phyloP scores from a whole-genome alignment of 1,284 basidiomycete genomes.

The Tilletiopsis washingtonensis region DNA sequence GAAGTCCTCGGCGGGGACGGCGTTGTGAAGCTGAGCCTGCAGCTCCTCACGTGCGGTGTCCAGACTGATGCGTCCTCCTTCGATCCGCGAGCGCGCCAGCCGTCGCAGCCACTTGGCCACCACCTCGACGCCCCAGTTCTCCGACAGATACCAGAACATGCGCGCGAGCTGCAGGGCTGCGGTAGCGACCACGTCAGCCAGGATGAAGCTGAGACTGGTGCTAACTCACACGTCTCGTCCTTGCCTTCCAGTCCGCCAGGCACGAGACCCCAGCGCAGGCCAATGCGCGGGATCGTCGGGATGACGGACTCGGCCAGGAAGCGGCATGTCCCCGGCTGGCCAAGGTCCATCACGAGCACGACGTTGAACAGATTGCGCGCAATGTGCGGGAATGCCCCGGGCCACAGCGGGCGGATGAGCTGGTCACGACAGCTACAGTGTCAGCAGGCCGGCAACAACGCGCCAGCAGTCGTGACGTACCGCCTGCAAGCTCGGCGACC shows the following conservation, averaged over 20 bases:
- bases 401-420: conserved; percentile 28
- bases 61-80: conserved; percentile 8
- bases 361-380: conserved; percentile 40
- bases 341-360: conserved; percentile 34
- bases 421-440: conserved; percentile 5
- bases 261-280: conserved; percentile 35
- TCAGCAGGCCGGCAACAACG: conserved; percentile 6
- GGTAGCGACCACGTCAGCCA: not conserved
- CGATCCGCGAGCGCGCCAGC: conserved; percentile 6
- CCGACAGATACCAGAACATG: conserved; percentile 28
- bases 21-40: too few species aligned
- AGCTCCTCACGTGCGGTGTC: conserved; percentile 15
- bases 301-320: conserved; percentile 30
- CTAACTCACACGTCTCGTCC: conserved; percentile 7
- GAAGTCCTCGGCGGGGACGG: too few species aligned
- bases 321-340: conserved; percentile 18
- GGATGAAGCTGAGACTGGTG: not conserved
- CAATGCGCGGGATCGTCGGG: conserved; percentile 20
- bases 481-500: not conserved
- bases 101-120: conserved; percentile 18
- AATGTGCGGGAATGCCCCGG: conserved; percentile 30
- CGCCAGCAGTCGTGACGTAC: not conserved
- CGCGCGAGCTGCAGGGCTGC: conserved; percentile 19
- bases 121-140: conserved; percentile 11
- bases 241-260: conserved; percentile 25